Conservation (phyloP, 2,329 filamentous ascomycete species). For the Exophiala xenobiotica region DNA sequence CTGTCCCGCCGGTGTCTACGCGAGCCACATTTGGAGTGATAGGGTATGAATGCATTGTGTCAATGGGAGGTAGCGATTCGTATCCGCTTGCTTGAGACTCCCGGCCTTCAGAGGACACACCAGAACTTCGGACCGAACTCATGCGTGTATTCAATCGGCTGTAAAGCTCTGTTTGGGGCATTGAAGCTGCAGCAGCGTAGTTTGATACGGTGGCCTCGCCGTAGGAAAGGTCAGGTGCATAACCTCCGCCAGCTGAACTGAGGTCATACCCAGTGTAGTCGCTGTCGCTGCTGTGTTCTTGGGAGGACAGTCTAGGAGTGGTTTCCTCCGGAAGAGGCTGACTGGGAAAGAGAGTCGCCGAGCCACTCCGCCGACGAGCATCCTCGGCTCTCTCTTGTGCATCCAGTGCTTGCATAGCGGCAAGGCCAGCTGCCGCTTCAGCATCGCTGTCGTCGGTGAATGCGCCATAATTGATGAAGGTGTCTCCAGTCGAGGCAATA, state of each 20-base stretch:
- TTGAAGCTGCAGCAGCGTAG: slow-evolving; percentile 25
- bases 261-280: slow-evolving; percentile 73
- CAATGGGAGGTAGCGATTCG: slow-evolving; percentile 47
- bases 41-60: slow-evolving; percentile 58
- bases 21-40: slow-evolving; percentile 58
- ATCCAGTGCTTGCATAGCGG: slow-evolving; percentile 81
- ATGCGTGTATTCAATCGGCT: slow-evolving; percentile 26
- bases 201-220: slow-evolving; percentile 48
- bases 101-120: slow-evolving; percentile 30
- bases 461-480: slow-evolving; percentile 48
- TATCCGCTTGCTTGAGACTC: slow-evolving; percentile 31
- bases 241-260: slow-evolving; percentile 70
- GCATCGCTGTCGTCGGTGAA: slow-evolving; percentile 78
- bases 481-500: slow-evolving; percentile 45
- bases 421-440: slow-evolving; percentile 79
- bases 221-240: slow-evolving; percentile 61
- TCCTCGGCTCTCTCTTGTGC: slow-evolving; percentile 64
- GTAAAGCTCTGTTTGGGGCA: slow-evolving; percentile 25
- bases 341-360: slow-evolving; percentile 32
- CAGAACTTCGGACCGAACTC: slow-evolving; percentile 31
- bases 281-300: slow-evolving; percentile 62
- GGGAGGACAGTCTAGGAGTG: slow-evolving; percentile 32
- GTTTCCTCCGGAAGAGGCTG: slow-evolving; percentile 37
- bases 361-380: slow-evolving; percentile 56
- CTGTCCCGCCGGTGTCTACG: slow-evolving; percentile 87